Evolutionary conservation across 2,329 filamentous ascomycete species (phyloP), one percentile per base, ranked within the genome.

Genomic region (Claviceps sorghi): DNA sequence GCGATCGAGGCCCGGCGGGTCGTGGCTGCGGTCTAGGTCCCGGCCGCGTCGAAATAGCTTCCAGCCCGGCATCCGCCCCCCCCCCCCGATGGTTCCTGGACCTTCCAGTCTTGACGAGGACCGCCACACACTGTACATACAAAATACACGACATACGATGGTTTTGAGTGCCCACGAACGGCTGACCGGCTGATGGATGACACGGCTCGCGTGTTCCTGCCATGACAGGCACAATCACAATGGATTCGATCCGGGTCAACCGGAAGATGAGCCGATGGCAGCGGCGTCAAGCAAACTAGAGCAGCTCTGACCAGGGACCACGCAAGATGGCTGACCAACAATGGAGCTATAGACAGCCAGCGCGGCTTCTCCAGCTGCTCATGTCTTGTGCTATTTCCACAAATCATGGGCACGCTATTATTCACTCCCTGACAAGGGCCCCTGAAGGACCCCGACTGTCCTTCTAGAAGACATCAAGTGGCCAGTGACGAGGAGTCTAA

Each of bases 361-460:
- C 32, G 32, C 32, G 32, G 32, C 32, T 34, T 34, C 32, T 34
- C 32, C 32, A 34, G 32, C 32, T 34, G 32, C 17, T 9, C 15
- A 22, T 13, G 19, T 9, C 41, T 22, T 2, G n/a, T 44, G 41
- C 13, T 36, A 41, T 32, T 53, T 36, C 52, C 52, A 51, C 52
- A 51, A 53, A 53, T 51, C 52, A 54, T 30, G 46, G 32, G 41
- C 19, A n/a, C 45, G 49, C 29, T 41, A 30, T 52, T 52, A 52
- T 46, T 38, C 21, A 36, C 41, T 47, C 50, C 41, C 32, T 47
- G 49, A 49, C 49, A 41, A 54, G 45, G 38, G 7, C 40, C 40
- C 36, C 9, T 17, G 36, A 15, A 32, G 52, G 49, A 26, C 52
- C 44, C 45, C 40, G 45, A 49, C 40, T 49, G 30, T 44, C 29